Percentiles rank a stretch among this genome's conserved stretches.
These are phyloP conservation scores for Kwoniella shandongensis DNA, from an alignment of 768 basidiomycete genomes.

Conservation along the genomic window DNA sequence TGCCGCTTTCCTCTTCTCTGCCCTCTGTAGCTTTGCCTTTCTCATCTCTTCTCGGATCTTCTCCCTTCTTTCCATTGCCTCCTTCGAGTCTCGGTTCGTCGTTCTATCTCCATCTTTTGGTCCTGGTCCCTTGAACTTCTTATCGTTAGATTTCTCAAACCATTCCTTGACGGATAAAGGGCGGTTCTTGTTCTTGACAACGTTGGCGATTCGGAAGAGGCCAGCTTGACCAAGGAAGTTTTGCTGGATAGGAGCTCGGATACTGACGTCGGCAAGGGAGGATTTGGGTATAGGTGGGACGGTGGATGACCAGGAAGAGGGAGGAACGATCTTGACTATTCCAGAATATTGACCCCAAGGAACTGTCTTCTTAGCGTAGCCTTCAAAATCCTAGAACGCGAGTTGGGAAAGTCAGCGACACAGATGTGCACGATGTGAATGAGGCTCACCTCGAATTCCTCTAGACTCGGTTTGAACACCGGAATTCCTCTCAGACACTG, in stretches of 20 bases:
- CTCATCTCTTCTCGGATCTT: slow-evolving; percentile 18
- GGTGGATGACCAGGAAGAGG: slow-evolving; percentile 79
- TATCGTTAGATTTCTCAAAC: slow-evolving; percentile 47
- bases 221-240: slow-evolving; percentile 82
- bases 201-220: slow-evolving; percentile 83
- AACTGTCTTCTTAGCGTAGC: slow-evolving; percentile 79
- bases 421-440: neutral
- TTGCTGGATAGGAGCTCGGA: slow-evolving; percentile 89
- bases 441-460: slow-evolving; percentile 66
- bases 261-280: slow-evolving; percentile 69
- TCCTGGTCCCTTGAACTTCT: slow-evolving; percentile 36
- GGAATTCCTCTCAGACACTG: slow-evolving; percentile 68
- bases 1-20: slow-evolving; percentile 23
- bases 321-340: slow-evolving; percentile 94
- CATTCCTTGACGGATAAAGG: slow-evolving; percentile 50
- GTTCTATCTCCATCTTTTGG: slow-evolving; percentile 41
- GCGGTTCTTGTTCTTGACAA: slow-evolving; percentile 65
- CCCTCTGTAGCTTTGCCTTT: slow-evolving; percentile 58
- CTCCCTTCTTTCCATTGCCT: slow-evolving; percentile 26
- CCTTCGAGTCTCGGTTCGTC: slow-evolving; percentile 33
- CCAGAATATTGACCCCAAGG: slow-evolving; percentile 88
- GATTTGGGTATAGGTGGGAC: slow-evolving; percentile 69
- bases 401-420: neutral
- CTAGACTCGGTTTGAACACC: slow-evolving; percentile 91
- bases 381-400: slow-evolving; percentile 67